Conservation (phyloP, 2,329 filamentous ascomycete genomes). For the Anthostomella pinea region DNA sequence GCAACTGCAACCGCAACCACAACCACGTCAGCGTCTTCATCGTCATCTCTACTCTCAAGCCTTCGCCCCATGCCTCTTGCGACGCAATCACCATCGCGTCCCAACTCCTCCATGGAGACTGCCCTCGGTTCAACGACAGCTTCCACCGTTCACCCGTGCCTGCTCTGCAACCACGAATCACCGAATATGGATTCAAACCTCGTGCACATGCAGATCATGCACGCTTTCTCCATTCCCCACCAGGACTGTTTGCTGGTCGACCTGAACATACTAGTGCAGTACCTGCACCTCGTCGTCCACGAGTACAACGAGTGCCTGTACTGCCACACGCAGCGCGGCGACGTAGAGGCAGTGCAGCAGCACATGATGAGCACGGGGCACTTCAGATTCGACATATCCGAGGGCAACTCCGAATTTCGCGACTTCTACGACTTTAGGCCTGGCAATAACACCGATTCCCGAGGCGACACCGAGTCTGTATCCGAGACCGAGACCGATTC, state of each 20-base stretch:
- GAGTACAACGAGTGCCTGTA: slow-evolving; percentile 49
- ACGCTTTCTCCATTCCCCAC: slow-evolving; percentile 45
- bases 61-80: too few relatives aligned
- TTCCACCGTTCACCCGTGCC: slow-evolving; percentile 21
- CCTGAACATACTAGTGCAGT: slow-evolving; percentile 43
- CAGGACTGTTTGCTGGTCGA: slow-evolving; percentile 41
- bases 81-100: too few relatives aligned
- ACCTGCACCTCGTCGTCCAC: slow-evolving; percentile 47
- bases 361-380: slow-evolving; percentile 33
- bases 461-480: too few relatives aligned
- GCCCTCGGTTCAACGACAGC: too few relatives aligned
- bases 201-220: slow-evolving; percentile 46
- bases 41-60: too few relatives aligned
- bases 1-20: too few relatives aligned
- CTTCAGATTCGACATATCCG: slow-evolving; percentile 24
- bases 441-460: slow-evolving; percentile 13
- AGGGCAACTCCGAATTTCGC: slow-evolving; percentile 23
- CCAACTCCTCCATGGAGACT: too few relatives aligned
- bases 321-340: slow-evolving; percentile 43
- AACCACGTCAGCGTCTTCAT: too few relatives aligned
- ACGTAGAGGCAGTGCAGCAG: slow-evolving; percentile 44
- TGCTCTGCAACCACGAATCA: slow-evolving; percentile 20
- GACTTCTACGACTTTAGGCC: slow-evolving; percentile 28
- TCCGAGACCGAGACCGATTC: slow-evolving; percentile 8
- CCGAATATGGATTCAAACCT: slow-evolving; percentile 16